A percentile compares a stretch with the other conserved stretches of the same genome.
Evolutionary conservation across 306 rosid species (phyloP).

Genomic region (Medicago truncatula): DNA sequence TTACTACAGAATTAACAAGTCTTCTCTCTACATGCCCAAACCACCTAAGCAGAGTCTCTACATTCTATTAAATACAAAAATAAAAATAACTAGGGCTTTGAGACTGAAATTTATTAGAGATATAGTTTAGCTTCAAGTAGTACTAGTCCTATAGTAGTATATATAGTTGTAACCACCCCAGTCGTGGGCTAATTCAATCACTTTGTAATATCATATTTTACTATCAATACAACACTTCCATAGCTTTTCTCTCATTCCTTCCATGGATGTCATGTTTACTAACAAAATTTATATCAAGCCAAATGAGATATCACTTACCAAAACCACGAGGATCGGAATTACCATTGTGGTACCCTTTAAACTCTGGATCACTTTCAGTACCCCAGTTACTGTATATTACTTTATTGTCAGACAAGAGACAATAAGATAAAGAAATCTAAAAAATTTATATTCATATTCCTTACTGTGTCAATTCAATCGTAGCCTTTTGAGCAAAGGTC

Average conservation of each 20-base stretch:
- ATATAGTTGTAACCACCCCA: too few species aligned
- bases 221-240: too few species aligned
- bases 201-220: too few species aligned
- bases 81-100: slow-evolving; percentile 7
- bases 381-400: slow-evolving; percentile 84
- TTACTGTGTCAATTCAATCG: slow-evolving; percentile 93
- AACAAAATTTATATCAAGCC: slow-evolving; percentile 20
- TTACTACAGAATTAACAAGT: too few species aligned
- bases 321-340: slow-evolving; percentile 97
- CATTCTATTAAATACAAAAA: not conserved
- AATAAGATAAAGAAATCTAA: not conserved
- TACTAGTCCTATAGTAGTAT: too few species aligned
- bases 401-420: slow-evolving; percentile 41
- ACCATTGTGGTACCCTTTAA: slow-evolving; percentile 98
- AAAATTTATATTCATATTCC: slow-evolving; percentile 33
- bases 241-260: too few species aligned
- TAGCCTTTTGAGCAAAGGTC: slow-evolving; percentile 90
- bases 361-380: slow-evolving; percentile 94
- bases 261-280: too few species aligned
- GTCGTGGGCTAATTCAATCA: too few species aligned
- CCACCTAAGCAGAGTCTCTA: too few species aligned
- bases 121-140: too few species aligned
- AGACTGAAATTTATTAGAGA: slow-evolving; percentile 29
- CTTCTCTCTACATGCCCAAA: too few species aligned
- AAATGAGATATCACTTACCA: slow-evolving; percentile 57